Evolutionary conservation across 441 rosid species (phyloP).

Genomic region (Gossypium schwendimanii): DNA sequence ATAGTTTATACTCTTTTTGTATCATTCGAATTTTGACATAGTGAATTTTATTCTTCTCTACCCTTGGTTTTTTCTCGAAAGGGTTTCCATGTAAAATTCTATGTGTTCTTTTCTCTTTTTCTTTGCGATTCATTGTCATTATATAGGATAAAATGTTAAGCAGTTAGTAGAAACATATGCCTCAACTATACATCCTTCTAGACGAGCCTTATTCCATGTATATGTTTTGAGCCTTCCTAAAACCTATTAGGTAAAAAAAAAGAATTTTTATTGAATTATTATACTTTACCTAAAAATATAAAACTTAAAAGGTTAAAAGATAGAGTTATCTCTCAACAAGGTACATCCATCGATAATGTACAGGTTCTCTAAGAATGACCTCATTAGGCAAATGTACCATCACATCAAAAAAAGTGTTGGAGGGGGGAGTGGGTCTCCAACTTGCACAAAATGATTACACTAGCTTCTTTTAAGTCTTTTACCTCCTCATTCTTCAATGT

Average conservation of each 20-base stretch:
- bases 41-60: too few species aligned
- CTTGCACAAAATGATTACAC: background rate
- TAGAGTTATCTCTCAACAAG: background rate
- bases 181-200: background rate
- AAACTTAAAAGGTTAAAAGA: background rate
- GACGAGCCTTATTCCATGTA: background rate
- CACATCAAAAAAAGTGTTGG: background rate
- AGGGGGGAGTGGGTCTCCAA: background rate
- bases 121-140: too few species aligned
- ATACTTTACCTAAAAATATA: background rate
- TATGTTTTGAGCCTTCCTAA: background rate
- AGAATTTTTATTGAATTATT: background rate
- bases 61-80: too few species aligned
- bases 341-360: constrained; percentile 12
- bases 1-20: too few species aligned
- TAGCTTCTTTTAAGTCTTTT: background rate
- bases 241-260: background rate
- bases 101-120: too few species aligned
- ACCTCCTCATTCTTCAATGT: background rate
- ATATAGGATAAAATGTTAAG: background rate
- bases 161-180: background rate
- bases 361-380: background rate
- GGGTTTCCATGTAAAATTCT: too few species aligned
- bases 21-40: too few species aligned
- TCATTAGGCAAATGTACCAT: background rate